Percentiles rank a stretch among this genome's conserved stretches.
Evolutionary conservation across 768 basidiomycete genomes (phyloP).

Genomic region (Mycena rebaudengoi): DNA sequence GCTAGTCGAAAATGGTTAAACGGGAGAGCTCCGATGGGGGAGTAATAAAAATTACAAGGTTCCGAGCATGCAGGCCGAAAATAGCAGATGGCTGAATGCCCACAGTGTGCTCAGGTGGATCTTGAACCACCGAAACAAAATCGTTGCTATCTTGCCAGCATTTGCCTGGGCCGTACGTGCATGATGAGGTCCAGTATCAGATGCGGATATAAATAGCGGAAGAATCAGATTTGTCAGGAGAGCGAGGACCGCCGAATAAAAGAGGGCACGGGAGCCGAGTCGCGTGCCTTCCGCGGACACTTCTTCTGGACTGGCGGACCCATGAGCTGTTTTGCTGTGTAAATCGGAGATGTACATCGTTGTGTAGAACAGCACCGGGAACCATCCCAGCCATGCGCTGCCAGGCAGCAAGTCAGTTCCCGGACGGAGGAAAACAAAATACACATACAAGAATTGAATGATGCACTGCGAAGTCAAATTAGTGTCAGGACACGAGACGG

Average conservation of each 20-base stretch:
- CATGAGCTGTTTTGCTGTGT: constrained; percentile 58
- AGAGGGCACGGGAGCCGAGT: constrained; percentile 84
- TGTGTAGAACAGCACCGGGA: constrained; percentile 89
- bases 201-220: constrained; percentile 67
- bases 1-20: constrained; percentile 48
- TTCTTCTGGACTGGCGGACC: constrained; percentile 39
- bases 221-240: constrained; percentile 73
- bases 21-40: constrained; percentile 51
- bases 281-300: constrained; percentile 70
- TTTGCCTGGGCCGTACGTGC: no score
- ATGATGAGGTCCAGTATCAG: no score
- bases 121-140: constrained; percentile 48
- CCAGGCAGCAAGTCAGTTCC: neutral
- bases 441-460: constrained; percentile 82
- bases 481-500: neutral
- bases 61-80: constrained; percentile 79
- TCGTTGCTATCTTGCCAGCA: no score
- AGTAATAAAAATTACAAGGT: no score
- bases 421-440: neutral
- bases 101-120: constrained; percentile 76
- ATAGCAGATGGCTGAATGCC: constrained; percentile 79
- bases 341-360: constrained; percentile 90
- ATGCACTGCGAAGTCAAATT: constrained; percentile 58
- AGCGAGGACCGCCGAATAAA: constrained; percentile 77
- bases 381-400: constrained; percentile 91